Evolutionary conservation across 2,329 filamentous ascomycete species (phyloP).

Genomic region (Catunica adiposa): DNA sequence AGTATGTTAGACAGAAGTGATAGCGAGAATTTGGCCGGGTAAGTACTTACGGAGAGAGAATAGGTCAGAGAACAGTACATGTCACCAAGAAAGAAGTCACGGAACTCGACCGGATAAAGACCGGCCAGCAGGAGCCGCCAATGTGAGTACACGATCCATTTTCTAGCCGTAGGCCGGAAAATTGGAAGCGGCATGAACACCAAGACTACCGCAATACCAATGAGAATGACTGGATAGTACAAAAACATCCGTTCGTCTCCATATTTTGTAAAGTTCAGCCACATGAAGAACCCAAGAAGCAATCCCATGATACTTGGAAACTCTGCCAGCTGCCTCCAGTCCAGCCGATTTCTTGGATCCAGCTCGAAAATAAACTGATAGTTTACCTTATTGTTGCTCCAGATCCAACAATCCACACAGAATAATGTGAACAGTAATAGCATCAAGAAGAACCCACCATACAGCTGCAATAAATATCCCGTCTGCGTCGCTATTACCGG

Average conservation of each 20-base stretch:
- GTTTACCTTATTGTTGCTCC: slow-evolving; percentile 75
- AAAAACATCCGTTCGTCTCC: slow-evolving; percentile 53
- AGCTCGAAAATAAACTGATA: slow-evolving; percentile 96
- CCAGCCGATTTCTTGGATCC: slow-evolving; percentile 66
- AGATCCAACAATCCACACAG: slow-evolving; percentile 67
- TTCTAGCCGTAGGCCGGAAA: slow-evolving; percentile 59
- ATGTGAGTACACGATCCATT: slow-evolving; percentile 81
- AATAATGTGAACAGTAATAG: slow-evolving; percentile 71
- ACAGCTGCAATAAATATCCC: slow-evolving; percentile 68
- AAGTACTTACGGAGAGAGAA: slow-evolving; percentile 29
- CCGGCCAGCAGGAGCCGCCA: slow-evolving; percentile 75
- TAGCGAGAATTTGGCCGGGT: neutral
- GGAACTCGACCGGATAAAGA: slow-evolving; percentile 84
- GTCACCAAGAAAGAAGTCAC: slow-evolving; percentile 93
- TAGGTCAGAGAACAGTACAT: slow-evolving; percentile 97
- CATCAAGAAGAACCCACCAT: slow-evolving; percentile 80
- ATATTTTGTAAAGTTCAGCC: slow-evolving; percentile 69
- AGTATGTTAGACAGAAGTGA: neutral
- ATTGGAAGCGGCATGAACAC: slow-evolving; percentile 61
- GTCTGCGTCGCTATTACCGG: slow-evolving; percentile 34
- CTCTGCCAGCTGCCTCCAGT: slow-evolving; percentile 79
- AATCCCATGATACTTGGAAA: slow-evolving; percentile 75
- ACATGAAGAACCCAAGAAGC: slow-evolving; percentile 63
- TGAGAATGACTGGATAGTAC: slow-evolving; percentile 73
- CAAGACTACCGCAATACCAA: slow-evolving; percentile 48